phyloP scores from a whole-genome alignment of 768 basidiomycete species.

The Rubroboletus pulcherrimus region DNA sequence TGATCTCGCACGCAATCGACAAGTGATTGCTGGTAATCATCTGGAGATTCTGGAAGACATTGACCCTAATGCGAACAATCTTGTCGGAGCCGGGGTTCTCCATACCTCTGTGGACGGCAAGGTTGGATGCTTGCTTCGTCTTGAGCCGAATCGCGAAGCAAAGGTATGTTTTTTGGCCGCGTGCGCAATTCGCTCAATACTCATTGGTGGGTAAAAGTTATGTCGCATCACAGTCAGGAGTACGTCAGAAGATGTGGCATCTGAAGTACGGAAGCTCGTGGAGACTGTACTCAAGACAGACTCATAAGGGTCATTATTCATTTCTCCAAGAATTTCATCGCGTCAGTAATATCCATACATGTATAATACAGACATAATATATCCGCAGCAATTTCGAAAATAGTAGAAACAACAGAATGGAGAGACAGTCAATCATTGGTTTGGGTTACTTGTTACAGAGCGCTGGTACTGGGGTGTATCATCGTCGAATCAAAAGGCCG shows the following conservation, averaged over 20 bases:
- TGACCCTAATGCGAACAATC: constrained; percentile 91
- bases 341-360: constrained; percentile 13
- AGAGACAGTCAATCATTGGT: background rate
- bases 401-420: background rate
- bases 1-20: constrained; percentile 67
- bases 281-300: constrained; percentile 37
- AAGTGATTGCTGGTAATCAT: constrained; percentile 74
- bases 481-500: constrained; percentile 38
- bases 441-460: background rate
- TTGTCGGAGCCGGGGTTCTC: constrained; percentile 93
- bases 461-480: background rate
- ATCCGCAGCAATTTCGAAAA: constrained; percentile 6
- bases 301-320: constrained; percentile 6
- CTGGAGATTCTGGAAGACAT: constrained; percentile 78
- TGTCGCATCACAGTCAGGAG: constrained; percentile 93
- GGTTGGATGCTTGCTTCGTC: constrained; percentile 87
- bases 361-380: constrained; percentile 28
- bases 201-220: constrained; percentile 46
- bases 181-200: background rate
- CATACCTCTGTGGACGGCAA: constrained; percentile 91
- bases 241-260: constrained; percentile 87
- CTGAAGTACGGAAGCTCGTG: constrained; percentile 57
- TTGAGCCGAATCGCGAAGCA: constrained; percentile 95
- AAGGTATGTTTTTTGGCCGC: constrained; percentile 53
- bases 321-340: background rate